Base-by-base conservation (phyloP, 1,139 yeast species). In the Protomyces macrosporus region DNA sequence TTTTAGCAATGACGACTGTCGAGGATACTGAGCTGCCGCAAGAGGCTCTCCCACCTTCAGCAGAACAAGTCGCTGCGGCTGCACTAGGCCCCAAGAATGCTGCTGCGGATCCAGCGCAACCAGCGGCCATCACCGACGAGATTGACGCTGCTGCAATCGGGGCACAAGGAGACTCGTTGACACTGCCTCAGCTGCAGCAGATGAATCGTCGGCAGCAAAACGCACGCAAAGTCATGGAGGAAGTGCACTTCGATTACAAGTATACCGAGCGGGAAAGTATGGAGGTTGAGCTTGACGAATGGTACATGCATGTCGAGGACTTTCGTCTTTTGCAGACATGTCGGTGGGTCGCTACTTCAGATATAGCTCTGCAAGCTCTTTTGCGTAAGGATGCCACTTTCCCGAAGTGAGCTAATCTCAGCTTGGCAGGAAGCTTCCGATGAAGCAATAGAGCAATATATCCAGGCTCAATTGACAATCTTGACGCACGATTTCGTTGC, bases 281-380 rank as follows among this genome's bases (percentile, higher is more conserved):
- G 35, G 65, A 57, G 16, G 55, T 65, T 1, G 77, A 75, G 62
- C 55, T 75, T 37, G 73, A 74, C 55, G 78, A 75, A 51, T 75
- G 78, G 77, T 75, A 74, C 64, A 71, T 70, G 16, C 71, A 71
- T 60, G 68, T 67, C 34, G 73, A 74, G 42, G 67, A 67, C 55
- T 69, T 70, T 57, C 53, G 10, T 16, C 36, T 32, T 35, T 30
- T 23, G 14, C 45, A 10, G 16, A 32, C 16, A 23, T 16, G 62
- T 33, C 37, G 53, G 35, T 34, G 34, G 35, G 32, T 12, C 6
- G 34, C 10, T 40, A 32, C 33, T 60, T 14, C n/a, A 32, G 16
- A 23, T 16, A 16, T 23, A 16, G 53, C 37, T 14, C 23, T 40
- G 10, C 39, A 54, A 12, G 39, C 45, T 30, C 51, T 14, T 9